Evolutionary conservation across 2,329 filamentous ascomycete genomes (phyloP).

Genomic region (Metarhizium guizhouense): DNA sequence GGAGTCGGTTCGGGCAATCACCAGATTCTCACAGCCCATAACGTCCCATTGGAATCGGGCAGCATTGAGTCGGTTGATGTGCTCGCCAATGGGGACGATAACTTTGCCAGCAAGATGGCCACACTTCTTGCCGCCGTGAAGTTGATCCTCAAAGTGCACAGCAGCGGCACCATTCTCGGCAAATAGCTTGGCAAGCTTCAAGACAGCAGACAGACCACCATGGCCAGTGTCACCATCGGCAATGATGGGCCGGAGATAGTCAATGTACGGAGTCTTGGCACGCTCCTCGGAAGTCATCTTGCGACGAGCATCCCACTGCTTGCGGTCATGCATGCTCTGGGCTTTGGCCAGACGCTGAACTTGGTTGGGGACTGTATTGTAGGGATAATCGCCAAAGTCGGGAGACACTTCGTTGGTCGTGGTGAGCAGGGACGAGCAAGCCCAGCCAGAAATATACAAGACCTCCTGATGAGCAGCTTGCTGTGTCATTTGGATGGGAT

Average conservation of each 20-base stretch:
- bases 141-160: slow-evolving; percentile 95
- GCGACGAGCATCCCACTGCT: slow-evolving; percentile 80
- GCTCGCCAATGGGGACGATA: slow-evolving; percentile 84
- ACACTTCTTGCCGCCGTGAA: slow-evolving; percentile 97
- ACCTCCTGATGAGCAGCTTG: slow-evolving; percentile 94
- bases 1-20: slow-evolving; percentile 91
- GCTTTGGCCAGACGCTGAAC: slow-evolving; percentile 94
- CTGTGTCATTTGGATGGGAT: slow-evolving; percentile 99
- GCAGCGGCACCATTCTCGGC: slow-evolving; percentile 94
- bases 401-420: slow-evolving; percentile 95
- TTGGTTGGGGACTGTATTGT: slow-evolving; percentile 97
- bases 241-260: slow-evolving; percentile 91
- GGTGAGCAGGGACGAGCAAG: slow-evolving; percentile 87
- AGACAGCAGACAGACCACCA: slow-evolving; percentile 81
- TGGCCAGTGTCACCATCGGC: slow-evolving; percentile 96
- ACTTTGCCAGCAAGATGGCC: slow-evolving; percentile 95
- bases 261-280: slow-evolving; percentile 68
- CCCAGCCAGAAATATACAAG: slow-evolving; percentile 94
- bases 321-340: slow-evolving; percentile 92
- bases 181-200: slow-evolving; percentile 95
- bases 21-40: slow-evolving; percentile 91
- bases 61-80: slow-evolving; percentile 90
- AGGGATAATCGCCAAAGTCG: slow-evolving; percentile 97
- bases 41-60: slow-evolving; percentile 96
- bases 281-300: slow-evolving; percentile 69